Conservation (phyloP, 192 early-diverging fungal species). For the Jimgerdemannia flammicorona region DNA sequence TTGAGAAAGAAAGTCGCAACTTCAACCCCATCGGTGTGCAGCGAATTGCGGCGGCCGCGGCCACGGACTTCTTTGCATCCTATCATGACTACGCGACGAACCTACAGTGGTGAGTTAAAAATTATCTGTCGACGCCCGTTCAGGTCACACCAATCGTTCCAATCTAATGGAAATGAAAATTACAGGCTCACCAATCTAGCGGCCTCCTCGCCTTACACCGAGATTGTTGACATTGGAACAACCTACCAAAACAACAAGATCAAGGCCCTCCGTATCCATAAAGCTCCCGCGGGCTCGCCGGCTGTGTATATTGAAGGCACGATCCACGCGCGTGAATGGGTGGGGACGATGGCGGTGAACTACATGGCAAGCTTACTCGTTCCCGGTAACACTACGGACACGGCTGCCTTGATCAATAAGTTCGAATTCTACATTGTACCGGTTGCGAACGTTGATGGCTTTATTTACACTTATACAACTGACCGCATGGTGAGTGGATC, state of each 20-base stretch:
- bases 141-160: too few species aligned
- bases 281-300: not conserved
- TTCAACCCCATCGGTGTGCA: slow-evolving; percentile 15
- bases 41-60: slow-evolving; percentile 1
- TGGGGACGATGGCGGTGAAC: slow-evolving; percentile 42
- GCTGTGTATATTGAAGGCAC: slow-evolving; percentile 32
- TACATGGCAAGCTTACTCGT: slow-evolving; percentile 37
- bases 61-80: not conserved
- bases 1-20: slow-evolving; percentile 37
- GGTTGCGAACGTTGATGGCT: slow-evolving; percentile 58
- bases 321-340: slow-evolving; percentile 64
- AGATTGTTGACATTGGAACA: not conserved
- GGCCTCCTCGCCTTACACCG: not conserved
- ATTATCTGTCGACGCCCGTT: not conserved
- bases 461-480: slow-evolving; percentile 41
- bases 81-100: too few species aligned
- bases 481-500: slow-evolving; percentile 24
- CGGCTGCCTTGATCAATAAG: slow-evolving; percentile 31
- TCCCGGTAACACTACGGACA: slow-evolving; percentile 24
- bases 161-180: not conserved
- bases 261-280: slow-evolving; percentile 8
- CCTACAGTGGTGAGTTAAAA: too few species aligned
- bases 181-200: slow-evolving; percentile 6
- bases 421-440: slow-evolving; percentile 57
- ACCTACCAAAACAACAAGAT: not conserved